A percentile compares a stretch with the other conserved stretches of the same genome.
phyloP scores from a whole-genome alignment of 2,329 filamentous ascomycete genomes.

The Aspergillus ochraceus region DNA sequence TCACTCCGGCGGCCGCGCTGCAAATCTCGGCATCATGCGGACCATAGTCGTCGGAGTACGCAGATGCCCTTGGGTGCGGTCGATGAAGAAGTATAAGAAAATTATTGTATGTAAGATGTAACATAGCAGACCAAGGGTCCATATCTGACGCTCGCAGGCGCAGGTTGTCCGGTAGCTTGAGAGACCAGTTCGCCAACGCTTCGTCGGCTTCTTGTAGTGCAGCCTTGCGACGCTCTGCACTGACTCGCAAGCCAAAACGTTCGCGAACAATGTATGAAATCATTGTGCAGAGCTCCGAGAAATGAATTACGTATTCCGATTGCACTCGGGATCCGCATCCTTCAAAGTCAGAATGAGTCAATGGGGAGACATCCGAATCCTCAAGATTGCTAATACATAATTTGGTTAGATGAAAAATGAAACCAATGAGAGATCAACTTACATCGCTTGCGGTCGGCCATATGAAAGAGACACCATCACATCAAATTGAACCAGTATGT shows the following conservation, averaged over 20 bases:
- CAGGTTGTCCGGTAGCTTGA: conserved; percentile 42
- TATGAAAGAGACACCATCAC: conserved; percentile 48
- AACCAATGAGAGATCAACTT: conserved; percentile 16
- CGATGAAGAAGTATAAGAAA: conserved; percentile 48
- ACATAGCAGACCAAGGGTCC: conserved; percentile 46
- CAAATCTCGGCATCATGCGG: conserved; percentile 49
- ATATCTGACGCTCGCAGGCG: conserved; percentile 43
- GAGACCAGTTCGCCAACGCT: conserved; percentile 44
- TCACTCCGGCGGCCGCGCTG: conserved; percentile 46
- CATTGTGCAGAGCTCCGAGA: conserved; percentile 52
- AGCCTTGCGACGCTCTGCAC: conserved; percentile 41
- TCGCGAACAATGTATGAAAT: conserved; percentile 48
- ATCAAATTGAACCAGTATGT: conserved; percentile 46
- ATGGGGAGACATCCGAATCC: conserved; percentile 51
- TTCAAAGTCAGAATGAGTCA: conserved; percentile 49
- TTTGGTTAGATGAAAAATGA: background rate
- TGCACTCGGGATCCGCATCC: conserved; percentile 48
- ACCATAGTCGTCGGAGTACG: conserved; percentile 46
- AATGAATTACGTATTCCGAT: conserved; percentile 48
- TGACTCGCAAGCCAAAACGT: conserved; percentile 42
- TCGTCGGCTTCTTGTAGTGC: conserved; percentile 44
- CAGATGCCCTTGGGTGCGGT: conserved; percentile 44
- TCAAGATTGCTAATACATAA: conserved; percentile 42
- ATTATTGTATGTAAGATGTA: conserved; percentile 48
- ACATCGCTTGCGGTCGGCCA: conserved; percentile 55